Base-by-base conservation (phyloP, 345 rosid genomes). In the Rhizophora apiculata region DNA sequence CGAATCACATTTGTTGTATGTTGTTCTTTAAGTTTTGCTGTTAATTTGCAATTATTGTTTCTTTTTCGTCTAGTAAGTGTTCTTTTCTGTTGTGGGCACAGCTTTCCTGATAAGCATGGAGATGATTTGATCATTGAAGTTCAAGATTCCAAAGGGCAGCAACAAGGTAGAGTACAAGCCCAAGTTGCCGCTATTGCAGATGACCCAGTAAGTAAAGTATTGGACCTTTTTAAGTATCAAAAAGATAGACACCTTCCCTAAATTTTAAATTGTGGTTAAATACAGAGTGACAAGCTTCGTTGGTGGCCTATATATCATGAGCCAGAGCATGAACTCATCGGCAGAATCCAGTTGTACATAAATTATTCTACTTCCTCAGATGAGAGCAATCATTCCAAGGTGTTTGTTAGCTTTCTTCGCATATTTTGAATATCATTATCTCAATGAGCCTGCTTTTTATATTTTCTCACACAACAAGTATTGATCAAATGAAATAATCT, bases 251-350 rank as follows among this genome's bases (percentile, higher is more conserved):
- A 19, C 32, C 15, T 21, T 60, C 11, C 53, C 53, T 1, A 20
- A 20, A 32, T 54, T 65, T 65, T 59, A 5, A 63, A n/a, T 51
- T 13, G 49, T 60, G 29, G 7, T 65, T 65, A 9, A 62, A 32
- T 65, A 37, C 72, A 75, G 78, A 75, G 46, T 75, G 70, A 75
- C 54, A 75, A 75, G 56, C 64, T 75, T 64, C 69, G 78, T 26
- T 75, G 78, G 78, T 75, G 78, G 78, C 74, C 74, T 53, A 68
- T 75, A n/a, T 75, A 63, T 63, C 74, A 27, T 58, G 73, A 75
- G 24, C 74, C 74, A 49, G 78, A 68, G 8, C 78, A 69, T 64
- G 78, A 75, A 24, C 55, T 69, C 18, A 43, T 69, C 63, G 78
- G 78, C 26, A 68, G 72, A 64, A 49, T 75, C n/a, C 74, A 75